Evolutionary conservation across 306 rosid species (phyloP), one percentile per base, ranked within the genome.

Genomic region (Hippophae gyantsensis): DNA sequence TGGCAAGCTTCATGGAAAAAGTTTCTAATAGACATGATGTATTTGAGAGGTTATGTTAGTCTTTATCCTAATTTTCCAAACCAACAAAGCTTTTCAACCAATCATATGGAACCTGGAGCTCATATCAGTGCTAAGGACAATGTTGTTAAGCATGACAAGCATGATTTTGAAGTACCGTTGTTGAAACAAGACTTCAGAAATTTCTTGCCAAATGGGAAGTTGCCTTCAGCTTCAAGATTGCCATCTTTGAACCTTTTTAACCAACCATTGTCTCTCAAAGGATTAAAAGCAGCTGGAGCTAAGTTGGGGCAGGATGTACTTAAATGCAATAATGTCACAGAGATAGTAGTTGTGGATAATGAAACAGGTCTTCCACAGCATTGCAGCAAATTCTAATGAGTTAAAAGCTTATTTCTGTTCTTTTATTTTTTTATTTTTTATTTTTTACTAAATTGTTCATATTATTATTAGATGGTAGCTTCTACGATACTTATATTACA

Each of bases 1-100:
- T 92, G 99, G 99, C 99, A 92, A 62, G 99, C 99, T 46, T 92
- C 99, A 54, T 92, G 99, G 99, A 88, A 92, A 46, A 92, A 92
- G 72, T 92, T 92, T 62, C 84, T 92, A 13, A 88, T 92, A 52
- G 99, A 92, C 79, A 88, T 92, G 99, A 92, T 92, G 99, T 88
- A 92, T 69, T 72, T 92, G 1, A 82, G 99, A 84, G 96, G 99
- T 5, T 92, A 92, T 60, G 96, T 92, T 1, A 86, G 84, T 60
- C 88, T 92, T 2, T 92, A 92, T 63, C 99, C 99, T 8, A 92
- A 92, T 63, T 92, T 92, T 69, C 96, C 96, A 13, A 75, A 77
- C 61, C 96, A 92, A 43, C 84, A 93, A 6, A 92, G 99, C 87
- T 83, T 92, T 67, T 88, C 96, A 11, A 88, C 99, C 11, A 92